phyloP scores from a whole-genome alignment of 192 early-diverging fungal genomes.

The Coemansia furcata region DNA sequence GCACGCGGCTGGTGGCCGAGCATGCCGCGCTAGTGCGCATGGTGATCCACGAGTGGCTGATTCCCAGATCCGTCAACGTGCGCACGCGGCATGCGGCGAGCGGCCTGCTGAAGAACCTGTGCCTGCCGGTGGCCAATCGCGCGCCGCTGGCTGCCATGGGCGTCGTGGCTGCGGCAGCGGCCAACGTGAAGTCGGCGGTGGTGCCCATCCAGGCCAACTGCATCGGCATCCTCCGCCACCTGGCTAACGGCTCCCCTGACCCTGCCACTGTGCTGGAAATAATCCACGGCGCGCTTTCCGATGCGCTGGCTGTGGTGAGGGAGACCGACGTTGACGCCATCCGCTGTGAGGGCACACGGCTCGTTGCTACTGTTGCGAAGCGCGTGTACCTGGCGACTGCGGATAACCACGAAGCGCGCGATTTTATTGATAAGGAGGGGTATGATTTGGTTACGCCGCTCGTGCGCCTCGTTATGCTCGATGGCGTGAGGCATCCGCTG shows the following conservation, averaged over 20 bases:
- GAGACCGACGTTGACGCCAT: slow-evolving; percentile 43
- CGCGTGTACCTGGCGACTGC: slow-evolving; percentile 9
- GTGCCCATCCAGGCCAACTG: slow-evolving; percentile 47
- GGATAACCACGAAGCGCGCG: background rate
- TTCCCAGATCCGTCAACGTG: slow-evolving; percentile 42
- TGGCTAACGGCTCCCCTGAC: slow-evolving; percentile 9
- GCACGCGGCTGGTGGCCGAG: slow-evolving; percentile 59
- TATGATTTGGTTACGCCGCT: slow-evolving; percentile 37
- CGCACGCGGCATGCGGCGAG: slow-evolving; percentile 59
- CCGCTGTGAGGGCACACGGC: slow-evolving; percentile 49
- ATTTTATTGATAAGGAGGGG: background rate
- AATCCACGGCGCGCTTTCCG: slow-evolving; percentile 14
- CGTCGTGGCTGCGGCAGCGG: slow-evolving; percentile 9
- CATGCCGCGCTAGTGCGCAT: slow-evolving; percentile 52
- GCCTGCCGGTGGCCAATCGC: slow-evolving; percentile 51
- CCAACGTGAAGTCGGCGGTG: slow-evolving; percentile 32
- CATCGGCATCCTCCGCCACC: slow-evolving; percentile 42
- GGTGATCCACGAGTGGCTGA: slow-evolving; percentile 56
- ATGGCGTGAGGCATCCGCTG: slow-evolving; percentile 46
- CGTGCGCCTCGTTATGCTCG: slow-evolving; percentile 26
- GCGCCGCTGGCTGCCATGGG: slow-evolving; percentile 20
- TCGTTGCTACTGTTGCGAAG: slow-evolving; percentile 31
- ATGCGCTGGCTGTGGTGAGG: slow-evolving; percentile 17
- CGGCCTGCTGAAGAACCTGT: slow-evolving; percentile 67
- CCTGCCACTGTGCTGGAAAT: slow-evolving; percentile 2